Conservation (phyloP, 2,329 filamentous ascomycete species). For the Aspergillus flavus region DNA sequence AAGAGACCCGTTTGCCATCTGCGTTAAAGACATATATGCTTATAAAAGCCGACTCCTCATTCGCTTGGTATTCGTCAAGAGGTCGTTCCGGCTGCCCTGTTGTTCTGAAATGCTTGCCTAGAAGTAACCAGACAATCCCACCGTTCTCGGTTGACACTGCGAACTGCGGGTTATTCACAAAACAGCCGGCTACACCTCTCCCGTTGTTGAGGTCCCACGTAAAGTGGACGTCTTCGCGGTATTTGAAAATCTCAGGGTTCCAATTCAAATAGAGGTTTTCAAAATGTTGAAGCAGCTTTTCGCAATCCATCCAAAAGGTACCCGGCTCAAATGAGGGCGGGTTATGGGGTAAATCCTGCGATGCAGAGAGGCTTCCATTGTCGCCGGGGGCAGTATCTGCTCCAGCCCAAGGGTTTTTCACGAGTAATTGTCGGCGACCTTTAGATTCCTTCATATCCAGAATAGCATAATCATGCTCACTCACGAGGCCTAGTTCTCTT, state of each 20-base stretch:
- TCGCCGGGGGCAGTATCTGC: slow-evolving; percentile 58
- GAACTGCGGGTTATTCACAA: slow-evolving; percentile 67
- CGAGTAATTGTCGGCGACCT: slow-evolving; percentile 68
- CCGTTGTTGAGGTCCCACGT: slow-evolving; percentile 68
- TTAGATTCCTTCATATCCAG: slow-evolving; percentile 71
- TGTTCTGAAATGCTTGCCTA: slow-evolving; percentile 83
- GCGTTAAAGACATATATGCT: slow-evolving; percentile 80
- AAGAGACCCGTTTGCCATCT: slow-evolving; percentile 70
- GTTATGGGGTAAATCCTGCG: slow-evolving; percentile 18
- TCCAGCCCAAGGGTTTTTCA: slow-evolving; percentile 92
- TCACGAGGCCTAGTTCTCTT: slow-evolving; percentile 76
- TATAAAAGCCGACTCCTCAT: slow-evolving; percentile 74
- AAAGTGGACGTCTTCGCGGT: slow-evolving; percentile 89
- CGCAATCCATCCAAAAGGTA: slow-evolving; percentile 92
- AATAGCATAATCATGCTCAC: slow-evolving; percentile 93
- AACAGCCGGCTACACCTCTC: slow-evolving; percentile 70
- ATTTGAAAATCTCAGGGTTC: slow-evolving; percentile 81
- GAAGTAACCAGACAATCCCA: slow-evolving; percentile 77
- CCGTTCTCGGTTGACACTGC: slow-evolving; percentile 54
- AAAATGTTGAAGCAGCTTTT: slow-evolving; percentile 87
- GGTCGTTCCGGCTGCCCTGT: slow-evolving; percentile 30
- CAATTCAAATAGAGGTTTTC: slow-evolving; percentile 97
- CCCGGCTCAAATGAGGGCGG: slow-evolving; percentile 56
- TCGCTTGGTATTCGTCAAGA: slow-evolving; percentile 53
- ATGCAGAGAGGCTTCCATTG: slow-evolving; percentile 17